Evolutionary conservation across 192 early-diverging fungal genomes (phyloP), one percentile per base, ranked within the genome.

Genomic region (Spizellomyces sp.): DNA sequence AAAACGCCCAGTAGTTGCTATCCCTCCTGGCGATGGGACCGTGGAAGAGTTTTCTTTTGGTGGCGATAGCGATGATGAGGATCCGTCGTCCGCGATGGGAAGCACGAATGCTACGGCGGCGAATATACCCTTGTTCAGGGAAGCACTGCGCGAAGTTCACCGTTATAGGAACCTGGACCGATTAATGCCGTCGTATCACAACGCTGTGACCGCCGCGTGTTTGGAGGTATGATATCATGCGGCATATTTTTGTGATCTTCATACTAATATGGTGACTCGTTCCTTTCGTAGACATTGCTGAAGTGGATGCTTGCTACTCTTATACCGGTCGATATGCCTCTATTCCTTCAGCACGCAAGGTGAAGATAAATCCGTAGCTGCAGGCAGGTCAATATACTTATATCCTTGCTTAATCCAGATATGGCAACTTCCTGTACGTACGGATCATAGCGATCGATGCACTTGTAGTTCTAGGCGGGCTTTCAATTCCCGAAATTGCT

Each of bases 181-280:
- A 77, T 77, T 95, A 36, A 88, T 91, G n/a, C 90, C 94, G 5
- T 92, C 93, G 0, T 92, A 90, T 73, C 93, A 93, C 65, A 96
- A 96, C 62, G 82, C 89, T 0, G 81, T 98, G 12, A 96, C 94
- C 0, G 83, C 89, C 8, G 81, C 86, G 7, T 94, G 93, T 62
- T 70, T 98, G n/a, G 84, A 93, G 66, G 91, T 88, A 44, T n/a
- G n/a, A n/a, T n/a, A n/a, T n/a, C n/a, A n/a, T n/a, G 71, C 73
- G 67, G 48, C 15, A 17, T 4, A n/a, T n/a, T n/a, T n/a, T 8
- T 8, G n/a, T 60, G 9, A 60, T 60, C 21, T n/a, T n/a, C n/a
- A 27, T 8, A 12, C 36, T 60, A 27, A 8, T 14, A 9, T 9
- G 9, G 19, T 60, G 9, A 21, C 10, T 48, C 15, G 61, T 86